Evolutionary conservation across 495 filamentous ascomycete species (phyloP), one percentile per base, ranked within the genome.

Genomic region (Coniosporium apollinis): DNA sequence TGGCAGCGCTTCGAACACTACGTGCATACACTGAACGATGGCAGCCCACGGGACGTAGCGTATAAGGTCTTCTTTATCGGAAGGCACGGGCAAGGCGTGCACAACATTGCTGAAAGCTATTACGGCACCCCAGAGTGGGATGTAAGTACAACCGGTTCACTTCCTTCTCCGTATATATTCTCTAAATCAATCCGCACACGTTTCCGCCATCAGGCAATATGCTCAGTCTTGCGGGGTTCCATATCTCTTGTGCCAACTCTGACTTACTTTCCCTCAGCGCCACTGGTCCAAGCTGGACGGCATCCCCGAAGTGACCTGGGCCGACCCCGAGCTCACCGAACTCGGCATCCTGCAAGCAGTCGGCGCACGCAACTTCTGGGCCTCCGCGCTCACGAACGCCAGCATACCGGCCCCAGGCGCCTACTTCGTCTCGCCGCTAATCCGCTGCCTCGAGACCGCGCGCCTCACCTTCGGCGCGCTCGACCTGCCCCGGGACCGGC

Each of bases 61-160:
- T 83, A 81, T 52, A 81, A 78, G 44, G 67, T 83, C 2, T 49
- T 83, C 16, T 82, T 69, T 60, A 48, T 79, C 28, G 78, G 69
- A 6, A 67, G 78, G 16, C 78, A 83, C 42, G 79, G 78, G 2
- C 66, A 82, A 45, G 79, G 77, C 1, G 76, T 64, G 46, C 78
- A 83, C 40, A 77, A 76, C 43, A 65, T 64, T 13, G 72, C 72
- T 5, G 65, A 82, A 47, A 50, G 52, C 3, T 79, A 60, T 43
- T 83, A 77, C 41, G 78, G 78, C 15, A 77, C 70, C 0, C 61
- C 62, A 2, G 69, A 68, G 11, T 82, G 78, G 77, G 68, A 80
- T 49, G 72, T 73, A 44, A 46, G 67, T 55, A 5, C 13, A 17
- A 20, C 21, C 15, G 21, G 8, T 15, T 9, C 13, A 10, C 19